phyloP scores from a whole-genome alignment of 768 basidiomycete genomes.

The Pulveroboletus sp. region DNA sequence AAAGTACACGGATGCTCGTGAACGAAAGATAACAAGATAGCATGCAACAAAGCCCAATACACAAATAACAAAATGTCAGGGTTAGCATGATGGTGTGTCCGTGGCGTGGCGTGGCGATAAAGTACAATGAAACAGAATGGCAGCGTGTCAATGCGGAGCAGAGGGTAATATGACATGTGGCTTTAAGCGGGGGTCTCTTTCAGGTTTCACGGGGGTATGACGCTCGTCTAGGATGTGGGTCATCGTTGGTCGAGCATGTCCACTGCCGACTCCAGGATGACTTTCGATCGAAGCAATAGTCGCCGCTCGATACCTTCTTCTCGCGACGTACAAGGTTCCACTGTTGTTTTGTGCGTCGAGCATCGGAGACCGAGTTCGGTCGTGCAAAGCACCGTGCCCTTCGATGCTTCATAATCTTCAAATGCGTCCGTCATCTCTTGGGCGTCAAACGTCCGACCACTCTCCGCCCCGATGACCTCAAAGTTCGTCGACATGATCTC shows the following conservation, averaged over 20 bases:
- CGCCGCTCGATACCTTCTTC: slow-evolving; percentile 51
- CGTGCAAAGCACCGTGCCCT: slow-evolving; percentile 55
- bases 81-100: slow-evolving; percentile 14
- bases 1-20: slow-evolving; percentile 1
- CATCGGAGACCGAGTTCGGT: slow-evolving; percentile 71
- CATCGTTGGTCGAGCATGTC: slow-evolving; percentile 41
- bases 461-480: slow-evolving; percentile 60
- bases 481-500: slow-evolving; percentile 77
- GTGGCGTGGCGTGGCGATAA: not conserved
- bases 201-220: not conserved
- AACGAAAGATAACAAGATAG: slow-evolving; percentile 2
- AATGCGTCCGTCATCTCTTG: slow-evolving; percentile 59
- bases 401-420: slow-evolving; percentile 50
- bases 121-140: slow-evolving; percentile 13
- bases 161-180: not conserved
- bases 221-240: not conserved
- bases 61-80: slow-evolving; percentile 2
- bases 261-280: slow-evolving; percentile 68
- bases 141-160: not conserved
- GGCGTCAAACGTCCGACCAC: slow-evolving; percentile 45
- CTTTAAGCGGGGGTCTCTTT: not conserved
- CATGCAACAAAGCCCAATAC: slow-evolving; percentile 3
- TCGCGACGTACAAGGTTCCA: slow-evolving; percentile 24
- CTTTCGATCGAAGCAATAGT: slow-evolving; percentile 65
- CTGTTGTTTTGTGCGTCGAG: slow-evolving; percentile 41